Base-by-base conservation (phyloP, 2,329 filamentous ascomycete species). In the Aphanocladium album region DNA sequence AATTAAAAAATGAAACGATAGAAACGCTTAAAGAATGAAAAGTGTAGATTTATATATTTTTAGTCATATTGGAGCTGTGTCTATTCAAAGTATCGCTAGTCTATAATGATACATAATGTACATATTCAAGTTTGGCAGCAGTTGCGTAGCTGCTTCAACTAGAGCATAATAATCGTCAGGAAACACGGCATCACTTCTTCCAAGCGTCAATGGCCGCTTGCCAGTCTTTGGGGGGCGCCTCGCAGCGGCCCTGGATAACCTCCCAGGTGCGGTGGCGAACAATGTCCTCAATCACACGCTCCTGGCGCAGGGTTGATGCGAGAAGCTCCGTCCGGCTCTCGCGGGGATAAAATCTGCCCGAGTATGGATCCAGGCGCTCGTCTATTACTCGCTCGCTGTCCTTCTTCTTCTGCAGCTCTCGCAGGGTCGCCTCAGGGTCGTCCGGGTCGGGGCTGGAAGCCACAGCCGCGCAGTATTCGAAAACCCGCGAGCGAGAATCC, bases 311-410 rank as follows among this genome's bases (percentile, higher is more conserved):
- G 57, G 93, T 71, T 46, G 80, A 81, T 11, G 91, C 92, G 63
- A 99, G 73, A 53, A 83, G 84, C 75, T 97, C 90, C 0, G 92
- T 95, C 64, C 92, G 82, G 16, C 90, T 82, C 75, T 98, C 92
- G 56, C 80, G 77, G 0, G 90, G 87, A 67, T 93, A 93, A 72
- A 91, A 96, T 25, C 93, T 80, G 7, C 81, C 89, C 11, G 89
- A 93, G 71, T 99, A 99, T 2, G 95, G 95, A 77, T 99, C 95
- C 62, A 97, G 73, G 60, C 95, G 80, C 76, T 98, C 95, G 72
- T 98, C 85, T 5, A 98, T 87, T 0, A 93, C 80, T 57, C 86
- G 80, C 69, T 93, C 88, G 52, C 87, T 81, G 64, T 89, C 86
- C 67, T 80, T 85, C 61, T 86, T 83, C 57, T 85, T 85, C 74